phyloP scores from a whole-genome alignment of 2,329 filamentous ascomycete genomes.

The Leptographium procerum region DNA sequence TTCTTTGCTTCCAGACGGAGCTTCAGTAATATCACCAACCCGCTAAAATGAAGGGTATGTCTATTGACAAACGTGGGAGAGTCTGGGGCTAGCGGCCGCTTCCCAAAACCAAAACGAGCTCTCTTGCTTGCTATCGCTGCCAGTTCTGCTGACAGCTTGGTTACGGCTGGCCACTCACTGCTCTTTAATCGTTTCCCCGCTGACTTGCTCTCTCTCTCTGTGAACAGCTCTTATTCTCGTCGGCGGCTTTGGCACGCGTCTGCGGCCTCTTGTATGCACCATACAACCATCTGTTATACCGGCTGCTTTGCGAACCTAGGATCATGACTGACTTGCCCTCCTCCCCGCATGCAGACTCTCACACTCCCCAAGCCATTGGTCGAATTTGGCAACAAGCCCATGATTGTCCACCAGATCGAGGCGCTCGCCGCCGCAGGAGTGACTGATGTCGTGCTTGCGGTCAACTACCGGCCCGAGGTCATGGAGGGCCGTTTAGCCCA shows the following conservation, averaged over 20 bases:
- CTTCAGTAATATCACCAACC: slow-evolving; percentile 6
- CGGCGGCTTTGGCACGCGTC: slow-evolving; percentile 95
- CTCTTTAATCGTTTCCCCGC: slow-evolving; percentile 3
- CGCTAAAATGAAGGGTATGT: slow-evolving; percentile 30
- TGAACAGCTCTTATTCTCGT: slow-evolving; percentile 87
- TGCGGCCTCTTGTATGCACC: slow-evolving; percentile 76
- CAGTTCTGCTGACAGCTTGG: neutral
- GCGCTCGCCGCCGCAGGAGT: slow-evolving; percentile 87
- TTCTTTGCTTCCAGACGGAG: neutral
- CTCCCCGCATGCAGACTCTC: slow-evolving; percentile 54
- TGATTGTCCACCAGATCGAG: slow-evolving; percentile 98
- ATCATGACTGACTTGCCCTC: slow-evolving; percentile 6
- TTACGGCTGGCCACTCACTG: neutral
- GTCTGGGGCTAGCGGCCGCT: neutral
- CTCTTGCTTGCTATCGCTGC: neutral
- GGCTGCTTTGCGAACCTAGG: slow-evolving; percentile 1
- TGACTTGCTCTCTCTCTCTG: slow-evolving; percentile 12
- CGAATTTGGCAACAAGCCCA: slow-evolving; percentile 97
- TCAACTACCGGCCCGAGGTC: slow-evolving; percentile 97
- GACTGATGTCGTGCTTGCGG: slow-evolving; percentile 92
- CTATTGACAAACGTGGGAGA: neutral
- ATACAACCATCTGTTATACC: neutral
- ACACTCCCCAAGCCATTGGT: slow-evolving; percentile 95
- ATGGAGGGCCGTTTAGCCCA: slow-evolving; percentile 92
- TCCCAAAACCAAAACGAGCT: neutral